phyloP scores from a whole-genome alignment of 1,139 yeast genomes.

The Suhomyces chickasaworum region DNA sequence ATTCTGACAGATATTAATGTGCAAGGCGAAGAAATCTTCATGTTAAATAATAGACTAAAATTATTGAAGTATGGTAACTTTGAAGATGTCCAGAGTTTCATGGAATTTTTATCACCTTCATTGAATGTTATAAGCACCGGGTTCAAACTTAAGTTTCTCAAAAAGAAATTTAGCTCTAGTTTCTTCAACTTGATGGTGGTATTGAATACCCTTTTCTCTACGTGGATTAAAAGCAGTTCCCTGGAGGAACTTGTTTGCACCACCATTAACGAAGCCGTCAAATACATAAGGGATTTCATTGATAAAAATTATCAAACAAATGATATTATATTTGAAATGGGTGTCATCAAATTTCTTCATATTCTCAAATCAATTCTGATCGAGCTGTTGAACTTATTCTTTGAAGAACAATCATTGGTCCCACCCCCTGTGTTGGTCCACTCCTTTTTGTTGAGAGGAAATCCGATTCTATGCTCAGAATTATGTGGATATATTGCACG shows the following conservation, averaged over 20 bases:
- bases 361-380: slow-evolving; percentile 16
- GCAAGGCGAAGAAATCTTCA: slow-evolving; percentile 4
- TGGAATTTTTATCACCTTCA: slow-evolving; percentile 5
- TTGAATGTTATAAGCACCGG: not conserved
- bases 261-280: slow-evolving; percentile 14
- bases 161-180: not conserved
- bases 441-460: slow-evolving; percentile 36
- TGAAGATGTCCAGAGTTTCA: slow-evolving; percentile 1
- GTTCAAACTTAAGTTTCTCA: not conserved
- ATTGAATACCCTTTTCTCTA: slow-evolving; percentile 6
- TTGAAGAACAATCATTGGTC: slow-evolving; percentile 24
- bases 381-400: slow-evolving; percentile 15
- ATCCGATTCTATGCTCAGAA: slow-evolving; percentile 49
- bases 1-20: slow-evolving; percentile 3
- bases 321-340: not conserved
- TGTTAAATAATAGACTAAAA: slow-evolving; percentile 15
- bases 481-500: slow-evolving; percentile 52
- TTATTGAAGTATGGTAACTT: slow-evolving; percentile 15
- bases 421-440: slow-evolving; percentile 44
- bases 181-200: slow-evolving; percentile 7
- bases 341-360: slow-evolving; percentile 14
- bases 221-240: slow-evolving; percentile 2
- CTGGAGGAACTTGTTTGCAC: not conserved
- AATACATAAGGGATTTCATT: slow-evolving; percentile 13
- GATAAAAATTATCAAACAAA: slow-evolving; percentile 1